Evolutionary conservation across 352 stramenopile species (phyloP).

Genomic region (Pythium graminicola): DNA sequence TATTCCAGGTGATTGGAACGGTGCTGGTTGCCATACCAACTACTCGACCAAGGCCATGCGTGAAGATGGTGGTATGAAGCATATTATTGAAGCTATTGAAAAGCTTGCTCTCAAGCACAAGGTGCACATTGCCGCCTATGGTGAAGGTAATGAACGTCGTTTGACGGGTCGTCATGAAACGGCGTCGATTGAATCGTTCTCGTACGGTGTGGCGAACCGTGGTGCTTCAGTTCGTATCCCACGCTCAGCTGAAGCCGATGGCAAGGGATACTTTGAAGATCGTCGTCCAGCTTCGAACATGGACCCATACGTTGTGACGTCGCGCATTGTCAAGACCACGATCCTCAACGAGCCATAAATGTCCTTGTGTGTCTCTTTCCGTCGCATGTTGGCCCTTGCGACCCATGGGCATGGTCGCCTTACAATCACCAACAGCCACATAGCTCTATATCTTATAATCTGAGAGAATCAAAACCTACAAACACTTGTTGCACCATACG

Average conservation of each 20-base stretch:
- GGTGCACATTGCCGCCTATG: conserved; percentile 96
- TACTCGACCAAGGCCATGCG: conserved; percentile 96
- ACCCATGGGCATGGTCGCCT: neutral
- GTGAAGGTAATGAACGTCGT: conserved; percentile 94
- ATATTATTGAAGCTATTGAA: conserved; percentile 97
- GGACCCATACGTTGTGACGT: conserved; percentile 97
- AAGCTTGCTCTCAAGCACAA: conserved; percentile 96
- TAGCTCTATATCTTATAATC: neutral
- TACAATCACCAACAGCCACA: no score
- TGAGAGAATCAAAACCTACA: neutral
- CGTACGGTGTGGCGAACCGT: conserved; percentile 96
- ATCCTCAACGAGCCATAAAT: conserved; percentile 60
- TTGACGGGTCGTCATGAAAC: conserved; percentile 96
- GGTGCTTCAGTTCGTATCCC: conserved; percentile 93
- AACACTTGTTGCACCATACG: neutral
- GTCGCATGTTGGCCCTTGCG: neutral
- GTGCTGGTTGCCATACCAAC: conserved; percentile 95
- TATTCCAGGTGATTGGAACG: conserved; percentile 98
- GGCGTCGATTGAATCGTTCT: conserved; percentile 94
- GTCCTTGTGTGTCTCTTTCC: no score
- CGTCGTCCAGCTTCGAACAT: conserved; percentile 96
- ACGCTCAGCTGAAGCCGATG: conserved; percentile 81
- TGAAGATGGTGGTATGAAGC: conserved; percentile 88
- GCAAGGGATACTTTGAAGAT: conserved; percentile 94
- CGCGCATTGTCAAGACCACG: conserved; percentile 96